Base-by-base conservation (phyloP, 2,329 filamentous ascomycete genomes). In the Beauveria bassiana region DNA sequence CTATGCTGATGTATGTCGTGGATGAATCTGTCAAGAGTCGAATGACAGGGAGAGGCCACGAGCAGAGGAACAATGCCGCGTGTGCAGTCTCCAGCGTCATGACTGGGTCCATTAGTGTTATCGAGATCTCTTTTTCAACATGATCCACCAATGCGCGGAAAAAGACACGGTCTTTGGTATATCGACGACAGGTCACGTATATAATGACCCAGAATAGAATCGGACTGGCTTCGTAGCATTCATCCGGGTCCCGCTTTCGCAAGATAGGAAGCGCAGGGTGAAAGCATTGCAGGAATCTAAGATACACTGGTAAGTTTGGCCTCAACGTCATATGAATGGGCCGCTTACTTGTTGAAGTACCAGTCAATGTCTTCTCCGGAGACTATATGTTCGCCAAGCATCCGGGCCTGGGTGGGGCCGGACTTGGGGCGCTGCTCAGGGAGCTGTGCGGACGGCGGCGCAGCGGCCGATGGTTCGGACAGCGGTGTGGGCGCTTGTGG, bases 201-300 rank as follows among this genome's bases (percentile, higher is more conserved):
- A 84, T 72, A 60, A 84, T 75, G n/a, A 78, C 73, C 82, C 81
- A 84, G 66, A 84, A 84, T 7, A 84, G 74, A 9, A 80, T 72
- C 1, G 76, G 74, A 2, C 76, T 76, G 1, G 77, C 68, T 10
- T 78, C 75, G 64, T 81, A 84, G 64, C 77, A 78, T 58, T 76
- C 73, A 62, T 84, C 79, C 5, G 82, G 81, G 62, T 82, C 78
- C 22, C 73, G 75, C 7, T 73, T 73, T 20, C 79, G 75, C 14
- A 84, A 68, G 14, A 84, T 74, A 18, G 82, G 82, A 52, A 84
- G 74, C 64, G 80, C 81, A 3, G 76, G 77, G 61, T 84, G 81
- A 54, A 79, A 84, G 62, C 74, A 74, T 62, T 81, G 75, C 63
- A 84, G 77, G 66, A 80, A 84, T 61, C 78, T 81, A 40, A n/a